These are phyloP conservation scores for Haberlea rhodopensis DNA, from an alignment of 257 asterid species.

Conservation along the genomic window DNA sequence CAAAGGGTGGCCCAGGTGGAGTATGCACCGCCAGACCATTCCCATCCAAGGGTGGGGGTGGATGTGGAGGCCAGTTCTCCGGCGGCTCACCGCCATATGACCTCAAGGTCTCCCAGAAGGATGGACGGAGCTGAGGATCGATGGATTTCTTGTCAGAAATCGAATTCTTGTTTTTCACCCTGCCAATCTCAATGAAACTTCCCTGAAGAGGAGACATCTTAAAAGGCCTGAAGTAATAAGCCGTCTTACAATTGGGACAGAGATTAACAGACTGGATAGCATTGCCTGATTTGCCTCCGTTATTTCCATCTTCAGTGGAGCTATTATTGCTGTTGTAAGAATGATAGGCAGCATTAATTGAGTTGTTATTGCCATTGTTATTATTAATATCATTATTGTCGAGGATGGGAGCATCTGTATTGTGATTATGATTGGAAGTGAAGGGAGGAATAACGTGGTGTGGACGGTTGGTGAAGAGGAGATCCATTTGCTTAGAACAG, in stretches of 20 bases:
- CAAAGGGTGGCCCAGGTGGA: conserved; percentile 90
- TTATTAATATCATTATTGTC: background rate
- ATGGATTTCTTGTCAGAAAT: conserved; percentile 44
- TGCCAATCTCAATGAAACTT: conserved; percentile 78
- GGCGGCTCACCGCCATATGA: conserved; percentile 74
- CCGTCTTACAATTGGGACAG: conserved; percentile 92
- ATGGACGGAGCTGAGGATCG: conserved; percentile 48
- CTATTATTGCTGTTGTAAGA: conserved; percentile 5
- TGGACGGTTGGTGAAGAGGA: conserved; percentile 62
- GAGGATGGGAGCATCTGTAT: background rate
- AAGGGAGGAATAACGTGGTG: conserved; percentile 61
- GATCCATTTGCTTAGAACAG: conserved; percentile 90
- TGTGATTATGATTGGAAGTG: conserved; percentile 11
- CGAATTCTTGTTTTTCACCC: conserved; percentile 52
- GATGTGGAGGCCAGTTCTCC: conserved; percentile 59
- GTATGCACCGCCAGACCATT: conserved; percentile 60
- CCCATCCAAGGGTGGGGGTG: conserved; percentile 52
- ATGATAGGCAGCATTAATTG: background rate
- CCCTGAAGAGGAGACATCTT: conserved; percentile 85
- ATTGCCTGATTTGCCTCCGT: conserved; percentile 36
- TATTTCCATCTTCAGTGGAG: conserved; percentile 21
- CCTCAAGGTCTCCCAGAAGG: conserved; percentile 81
- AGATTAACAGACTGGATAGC: conserved; percentile 73
- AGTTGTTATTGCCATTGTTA: background rate
- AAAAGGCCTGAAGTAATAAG: conserved; percentile 71